Evolutionary conservation across 2,329 filamentous ascomycete species (phyloP).

Genomic region (Aspergillus clavatus): DNA sequence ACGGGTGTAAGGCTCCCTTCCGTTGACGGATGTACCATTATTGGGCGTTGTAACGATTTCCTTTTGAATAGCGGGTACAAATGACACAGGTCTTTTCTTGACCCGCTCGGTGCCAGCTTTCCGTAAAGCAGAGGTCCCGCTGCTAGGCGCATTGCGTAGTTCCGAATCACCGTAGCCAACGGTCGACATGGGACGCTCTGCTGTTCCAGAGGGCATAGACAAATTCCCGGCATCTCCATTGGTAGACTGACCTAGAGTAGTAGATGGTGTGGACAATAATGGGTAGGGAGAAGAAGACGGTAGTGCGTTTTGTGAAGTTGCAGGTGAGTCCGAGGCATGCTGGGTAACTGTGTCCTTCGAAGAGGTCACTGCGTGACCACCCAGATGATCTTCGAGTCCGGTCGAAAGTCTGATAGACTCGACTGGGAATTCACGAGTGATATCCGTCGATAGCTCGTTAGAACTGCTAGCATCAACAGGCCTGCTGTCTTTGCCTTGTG

Average conservation of each 20-base stretch:
- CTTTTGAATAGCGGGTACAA: slow-evolving; percentile 19
- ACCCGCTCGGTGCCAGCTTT: slow-evolving; percentile 2
- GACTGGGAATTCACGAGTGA: neutral
- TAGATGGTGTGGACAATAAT: slow-evolving; percentile 7
- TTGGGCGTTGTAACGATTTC: slow-evolving; percentile 5
- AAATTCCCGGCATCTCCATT: slow-evolving; percentile 2
- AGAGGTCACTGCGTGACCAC: slow-evolving; percentile 20
- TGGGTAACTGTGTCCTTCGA: slow-evolving; percentile 12
- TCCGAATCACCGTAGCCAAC: slow-evolving; percentile 14
- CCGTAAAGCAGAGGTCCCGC: slow-evolving; percentile 2
- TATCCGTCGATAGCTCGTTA: neutral
- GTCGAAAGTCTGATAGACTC: neutral
- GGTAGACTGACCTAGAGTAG: neutral
- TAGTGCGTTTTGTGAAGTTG: slow-evolving; percentile 11
- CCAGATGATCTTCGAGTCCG: slow-evolving; percentile 12
- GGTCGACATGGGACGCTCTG: slow-evolving; percentile 17
- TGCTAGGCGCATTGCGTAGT: slow-evolving; percentile 9
- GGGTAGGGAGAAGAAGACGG: slow-evolving; percentile 17
- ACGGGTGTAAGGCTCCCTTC: slow-evolving; percentile 23
- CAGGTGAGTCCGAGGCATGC: slow-evolving; percentile 17
- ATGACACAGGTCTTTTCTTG: slow-evolving; percentile 20
- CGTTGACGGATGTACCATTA: slow-evolving; percentile 6
- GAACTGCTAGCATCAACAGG: neutral
- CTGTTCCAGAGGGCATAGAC: slow-evolving; percentile 10
- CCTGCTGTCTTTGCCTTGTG: slow-evolving; percentile 6